These are phyloP conservation scores for Colletotrichum salicis DNA, from an alignment of 2,329 filamentous ascomycete genomes.

Conservation along the genomic window DNA sequence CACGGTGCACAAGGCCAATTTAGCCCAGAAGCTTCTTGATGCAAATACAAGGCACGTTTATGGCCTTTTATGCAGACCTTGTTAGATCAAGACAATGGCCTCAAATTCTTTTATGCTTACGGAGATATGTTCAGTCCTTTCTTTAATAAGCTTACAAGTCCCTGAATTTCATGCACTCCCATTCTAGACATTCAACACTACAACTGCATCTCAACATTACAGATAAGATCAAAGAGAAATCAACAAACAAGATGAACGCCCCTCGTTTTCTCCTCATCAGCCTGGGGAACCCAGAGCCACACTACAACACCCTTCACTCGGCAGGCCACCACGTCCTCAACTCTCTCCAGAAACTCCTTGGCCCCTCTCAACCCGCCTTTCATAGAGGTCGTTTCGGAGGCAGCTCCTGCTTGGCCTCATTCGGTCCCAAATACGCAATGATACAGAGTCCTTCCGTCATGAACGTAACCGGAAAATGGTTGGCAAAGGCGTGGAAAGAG, in stretches of 20 bases:
- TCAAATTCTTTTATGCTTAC: not conserved
- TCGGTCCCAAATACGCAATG: constrained; percentile 68
- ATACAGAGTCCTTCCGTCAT: constrained; percentile 82
- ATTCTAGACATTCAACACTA: not conserved
- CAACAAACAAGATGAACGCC: constrained; percentile 35
- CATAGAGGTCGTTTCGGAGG: constrained; percentile 57
- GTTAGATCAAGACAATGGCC: not conserved
- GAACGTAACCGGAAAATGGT: constrained; percentile 83
- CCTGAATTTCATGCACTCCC: not conserved
- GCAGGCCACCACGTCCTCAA: constrained; percentile 84
- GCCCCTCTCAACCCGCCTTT: constrained; percentile 60
- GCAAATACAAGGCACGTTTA: not conserved
- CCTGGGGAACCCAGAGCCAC: constrained; percentile 83
- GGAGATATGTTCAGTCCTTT: not conserved
- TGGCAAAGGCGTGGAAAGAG: constrained; percentile 73
- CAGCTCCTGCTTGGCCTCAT: constrained; percentile 60
- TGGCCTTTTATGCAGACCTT: not conserved
- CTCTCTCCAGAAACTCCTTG: constrained; percentile 63
- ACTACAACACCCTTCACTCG: constrained; percentile 83
- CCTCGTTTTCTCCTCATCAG: constrained; percentile 81
- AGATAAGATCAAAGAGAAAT: not conserved
- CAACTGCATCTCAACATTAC: not conserved
- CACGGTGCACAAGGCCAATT: not conserved
- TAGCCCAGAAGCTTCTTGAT: not conserved
- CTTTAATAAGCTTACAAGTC: not conserved